Evolutionary conservation across 441 rosid genomes (phyloP), one percentile per base, ranked within the genome.

Genomic region (Erysimum pusillum): DNA sequence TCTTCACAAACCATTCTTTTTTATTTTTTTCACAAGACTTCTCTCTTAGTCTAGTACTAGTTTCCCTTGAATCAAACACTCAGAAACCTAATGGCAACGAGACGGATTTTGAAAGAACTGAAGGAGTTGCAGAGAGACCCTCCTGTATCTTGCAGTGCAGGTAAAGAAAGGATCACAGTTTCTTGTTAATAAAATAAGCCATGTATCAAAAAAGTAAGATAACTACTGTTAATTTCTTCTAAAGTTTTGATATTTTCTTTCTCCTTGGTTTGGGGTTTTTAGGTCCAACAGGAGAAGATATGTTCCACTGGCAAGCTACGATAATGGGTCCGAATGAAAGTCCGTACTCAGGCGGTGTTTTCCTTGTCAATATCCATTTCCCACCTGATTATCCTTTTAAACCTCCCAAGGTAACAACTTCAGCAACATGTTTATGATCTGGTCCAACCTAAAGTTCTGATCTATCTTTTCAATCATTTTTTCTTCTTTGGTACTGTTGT

Each of bases 241-340:
- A 34, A 22, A 59, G n/a, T n/a, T 42, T 61, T 60, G 25, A 52
- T 60, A 4, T 12, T 15, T 58, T n/a, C 10, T 35, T 6, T 45
- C 17, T 39, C 44, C 0, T 59, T 73, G 32, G 36, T 34, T 51
- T 41, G 42, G 44, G 34, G 0, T 6, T 38, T 38, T 62, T 76
- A 88, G 90, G 90, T 56, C 91, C 91, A 46, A 84, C 70, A 52
- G 86, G 83, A 60, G 86, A 87, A 79, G 87, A 85, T 69, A 81
- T 85, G 85, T 87, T 87, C 67, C 89, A 85, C 8, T 87, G 91
- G 90, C 90, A 88, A 82, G 91, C 91, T 62, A 88, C 90, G 0
- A 88, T 88, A 25, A 84, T 88, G 5, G 91, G 90, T 44, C 91
- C 90, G 6, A 85, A 76, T 18, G 88, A 88, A 4, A 85, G 90